A percentile compares a stretch with the other conserved stretches of the same genome.
These are phyloP conservation scores for Saccharomyces eubayanus DNA, from an alignment of 805 yeast genomes.

Conservation along the genomic window DNA sequence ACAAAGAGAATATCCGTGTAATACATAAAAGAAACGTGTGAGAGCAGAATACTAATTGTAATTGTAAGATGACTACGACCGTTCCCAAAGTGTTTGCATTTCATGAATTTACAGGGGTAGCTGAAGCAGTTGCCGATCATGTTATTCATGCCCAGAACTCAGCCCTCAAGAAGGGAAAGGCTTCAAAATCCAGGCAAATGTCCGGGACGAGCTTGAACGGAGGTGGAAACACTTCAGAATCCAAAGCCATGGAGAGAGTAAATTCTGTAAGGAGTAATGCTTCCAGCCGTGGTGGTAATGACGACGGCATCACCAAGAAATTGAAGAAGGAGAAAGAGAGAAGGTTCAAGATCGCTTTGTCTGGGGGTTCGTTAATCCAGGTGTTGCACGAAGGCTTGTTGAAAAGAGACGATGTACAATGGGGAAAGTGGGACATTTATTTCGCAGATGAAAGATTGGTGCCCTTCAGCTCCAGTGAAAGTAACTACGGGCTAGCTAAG, in stretches of 20 bases:
- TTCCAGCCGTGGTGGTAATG: slow-evolving; percentile 4
- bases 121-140: slow-evolving; percentile 95
- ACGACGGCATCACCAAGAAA: slow-evolving; percentile 21
- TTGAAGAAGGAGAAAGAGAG: slow-evolving; percentile 50
- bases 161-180: slow-evolving; percentile 24
- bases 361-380: slow-evolving; percentile 87
- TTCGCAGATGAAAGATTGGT: slow-evolving; percentile 95
- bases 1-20: not conserved
- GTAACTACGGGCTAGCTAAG: slow-evolving; percentile 86
- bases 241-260: slow-evolving; percentile 13
- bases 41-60: not conserved
- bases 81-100: slow-evolving; percentile 91
- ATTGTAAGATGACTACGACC: slow-evolving; percentile 65
- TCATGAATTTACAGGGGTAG: slow-evolving; percentile 82
- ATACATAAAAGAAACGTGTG: not conserved
- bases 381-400: slow-evolving; percentile 82
- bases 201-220: slow-evolving; percentile 14
- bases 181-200: slow-evolving; percentile 16
- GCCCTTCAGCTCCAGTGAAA: slow-evolving; percentile 71
- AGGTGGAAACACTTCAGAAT: slow-evolving; percentile 1
- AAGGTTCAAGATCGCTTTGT: slow-evolving; percentile 81
- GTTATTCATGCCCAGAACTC: slow-evolving; percentile 78
- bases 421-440: slow-evolving; percentile 93
- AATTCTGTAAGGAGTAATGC: slow-evolving; percentile 18
- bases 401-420: slow-evolving; percentile 64